These are phyloP conservation scores for Neofusicoccum cordaticola DNA, from an alignment of 2,329 filamentous ascomycete species.

Conservation along the genomic window DNA sequence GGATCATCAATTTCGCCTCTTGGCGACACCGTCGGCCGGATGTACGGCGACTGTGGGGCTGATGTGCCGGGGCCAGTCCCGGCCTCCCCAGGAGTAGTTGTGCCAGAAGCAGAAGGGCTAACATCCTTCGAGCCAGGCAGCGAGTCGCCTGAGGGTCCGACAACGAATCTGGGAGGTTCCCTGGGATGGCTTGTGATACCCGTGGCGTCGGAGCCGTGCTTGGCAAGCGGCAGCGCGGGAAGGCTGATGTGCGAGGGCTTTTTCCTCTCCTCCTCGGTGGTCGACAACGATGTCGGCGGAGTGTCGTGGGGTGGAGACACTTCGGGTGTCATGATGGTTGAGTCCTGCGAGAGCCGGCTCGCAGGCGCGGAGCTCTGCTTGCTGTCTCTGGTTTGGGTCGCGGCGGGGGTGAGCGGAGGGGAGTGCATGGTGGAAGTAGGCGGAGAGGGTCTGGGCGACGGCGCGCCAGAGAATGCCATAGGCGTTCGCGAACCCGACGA, in stretches of 20 bases:
- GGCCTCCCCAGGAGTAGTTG: constrained; percentile 43
- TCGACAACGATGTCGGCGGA: constrained; percentile 44
- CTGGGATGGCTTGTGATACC: constrained; percentile 44
- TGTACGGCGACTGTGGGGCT: constrained; percentile 58
- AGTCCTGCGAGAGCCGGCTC: constrained; percentile 36
- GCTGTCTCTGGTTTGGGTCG: constrained; percentile 61
- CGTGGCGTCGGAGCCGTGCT: constrained; percentile 7
- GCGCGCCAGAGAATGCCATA: constrained; percentile 43
- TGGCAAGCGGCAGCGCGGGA: constrained; percentile 31
- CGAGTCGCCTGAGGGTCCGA: constrained; percentile 57
- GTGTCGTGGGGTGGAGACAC: constrained; percentile 55
- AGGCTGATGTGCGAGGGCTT: constrained; percentile 31
- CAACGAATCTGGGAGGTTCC: constrained; percentile 53
- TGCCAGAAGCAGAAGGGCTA: constrained; percentile 60
- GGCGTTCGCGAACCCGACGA: constrained; percentile 51
- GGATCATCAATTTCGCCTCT: constrained; percentile 79
- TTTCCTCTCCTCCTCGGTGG: constrained; percentile 16
- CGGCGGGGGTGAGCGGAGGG: constrained; percentile 84
- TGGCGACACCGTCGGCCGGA: constrained; percentile 70
- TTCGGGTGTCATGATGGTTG: constrained; percentile 56
- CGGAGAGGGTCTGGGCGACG: constrained; percentile 67
- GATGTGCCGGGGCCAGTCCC: constrained; percentile 37
- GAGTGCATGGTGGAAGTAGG: constrained; percentile 73
- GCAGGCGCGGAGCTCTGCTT: constrained; percentile 27
- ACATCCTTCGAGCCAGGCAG: constrained; percentile 54